A percentile compares a stretch with the other conserved stretches of the same genome.
phyloP scores from a whole-genome alignment of 208 protist genomes.

The Crithidia brevicula region DNA sequence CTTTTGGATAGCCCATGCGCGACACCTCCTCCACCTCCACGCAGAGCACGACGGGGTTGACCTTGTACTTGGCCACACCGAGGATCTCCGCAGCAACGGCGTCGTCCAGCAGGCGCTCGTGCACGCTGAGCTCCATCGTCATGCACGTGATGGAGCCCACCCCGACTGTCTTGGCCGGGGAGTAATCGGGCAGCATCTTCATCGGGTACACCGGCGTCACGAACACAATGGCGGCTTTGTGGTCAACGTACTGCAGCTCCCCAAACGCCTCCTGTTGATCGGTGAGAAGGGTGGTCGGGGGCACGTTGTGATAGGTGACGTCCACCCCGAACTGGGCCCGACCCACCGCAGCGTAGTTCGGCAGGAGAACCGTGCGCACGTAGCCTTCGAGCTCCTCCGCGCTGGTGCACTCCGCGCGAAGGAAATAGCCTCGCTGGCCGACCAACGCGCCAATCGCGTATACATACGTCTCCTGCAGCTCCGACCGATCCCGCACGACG shows the following conservation, averaged over 20 bases:
- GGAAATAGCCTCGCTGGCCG: constrained; percentile 78
- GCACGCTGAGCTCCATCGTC: constrained; percentile 84
- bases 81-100: constrained; percentile 71
- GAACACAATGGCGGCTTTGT: constrained; percentile 81
- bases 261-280: constrained; percentile 83
- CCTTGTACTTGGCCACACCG: constrained; percentile 83
- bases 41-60: constrained; percentile 73
- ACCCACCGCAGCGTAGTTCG: constrained; percentile 48
- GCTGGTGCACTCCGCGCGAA: constrained; percentile 65
- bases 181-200: constrained; percentile 83
- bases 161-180: constrained; percentile 84
- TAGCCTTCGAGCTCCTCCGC: constrained; percentile 82
- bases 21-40: constrained; percentile 88
- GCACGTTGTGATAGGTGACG: constrained; percentile 65
- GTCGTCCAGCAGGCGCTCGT: constrained; percentile 84
- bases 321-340: constrained; percentile 77
- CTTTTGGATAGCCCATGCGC: constrained; percentile 83
- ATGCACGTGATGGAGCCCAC: constrained; percentile 90
- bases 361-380: constrained; percentile 65
- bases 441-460: constrained; percentile 81
- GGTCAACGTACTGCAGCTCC: constrained; percentile 83
- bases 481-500: constrained; percentile 49
- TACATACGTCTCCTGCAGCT: constrained; percentile 60
- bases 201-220: constrained; percentile 84
- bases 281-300: constrained; percentile 46